phyloP scores from a whole-genome alignment of 768 basidiomycete genomes.

The Tylopilus sp. region DNA sequence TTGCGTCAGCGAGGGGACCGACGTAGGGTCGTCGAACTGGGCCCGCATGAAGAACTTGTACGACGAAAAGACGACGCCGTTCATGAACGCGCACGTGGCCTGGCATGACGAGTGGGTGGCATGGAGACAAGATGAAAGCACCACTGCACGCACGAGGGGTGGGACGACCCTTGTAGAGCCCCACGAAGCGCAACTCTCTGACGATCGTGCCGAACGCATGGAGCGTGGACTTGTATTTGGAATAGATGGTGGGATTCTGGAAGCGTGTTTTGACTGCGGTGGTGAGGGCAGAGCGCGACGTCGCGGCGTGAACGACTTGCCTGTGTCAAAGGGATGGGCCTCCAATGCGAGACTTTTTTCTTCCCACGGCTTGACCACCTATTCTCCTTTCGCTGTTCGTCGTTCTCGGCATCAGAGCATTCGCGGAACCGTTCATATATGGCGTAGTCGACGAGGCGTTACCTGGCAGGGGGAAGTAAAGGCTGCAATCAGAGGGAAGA shows the following conservation, averaged over 20 bases:
- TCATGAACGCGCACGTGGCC: slow-evolving; percentile 72
- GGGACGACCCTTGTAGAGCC: too few species aligned
- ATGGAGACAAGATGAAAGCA: not conserved
- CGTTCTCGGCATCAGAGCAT: too few species aligned
- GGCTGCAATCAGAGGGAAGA: too few species aligned
- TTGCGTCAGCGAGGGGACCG: slow-evolving; percentile 63
- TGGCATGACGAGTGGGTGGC: slow-evolving; percentile 23
- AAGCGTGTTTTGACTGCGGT: slow-evolving; percentile 73
- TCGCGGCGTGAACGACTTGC: slow-evolving; percentile 26
- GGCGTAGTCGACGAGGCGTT: too few species aligned
- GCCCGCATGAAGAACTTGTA: slow-evolving; percentile 76
- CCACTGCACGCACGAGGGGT: too few species aligned
- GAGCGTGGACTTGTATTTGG: slow-evolving; percentile 59
- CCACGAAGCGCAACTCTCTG: slow-evolving; percentile 62
- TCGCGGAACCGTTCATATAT: too few species aligned
- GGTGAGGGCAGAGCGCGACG: not conserved
- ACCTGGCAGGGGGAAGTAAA: too few species aligned
- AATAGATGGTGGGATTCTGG: slow-evolving; percentile 58
- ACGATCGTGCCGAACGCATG: slow-evolving; percentile 66
- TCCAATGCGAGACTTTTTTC: too few species aligned
- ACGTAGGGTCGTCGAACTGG: slow-evolving; percentile 47
- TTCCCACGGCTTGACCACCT: too few species aligned
- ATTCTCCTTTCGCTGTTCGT: too few species aligned
- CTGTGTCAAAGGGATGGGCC: slow-evolving; percentile 78
- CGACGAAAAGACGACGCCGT: slow-evolving; percentile 82